These are phyloP conservation scores for Tetragonia tetragonoides DNA, from an alignment of 148 eudicot species.

Conservation along the genomic window DNA sequence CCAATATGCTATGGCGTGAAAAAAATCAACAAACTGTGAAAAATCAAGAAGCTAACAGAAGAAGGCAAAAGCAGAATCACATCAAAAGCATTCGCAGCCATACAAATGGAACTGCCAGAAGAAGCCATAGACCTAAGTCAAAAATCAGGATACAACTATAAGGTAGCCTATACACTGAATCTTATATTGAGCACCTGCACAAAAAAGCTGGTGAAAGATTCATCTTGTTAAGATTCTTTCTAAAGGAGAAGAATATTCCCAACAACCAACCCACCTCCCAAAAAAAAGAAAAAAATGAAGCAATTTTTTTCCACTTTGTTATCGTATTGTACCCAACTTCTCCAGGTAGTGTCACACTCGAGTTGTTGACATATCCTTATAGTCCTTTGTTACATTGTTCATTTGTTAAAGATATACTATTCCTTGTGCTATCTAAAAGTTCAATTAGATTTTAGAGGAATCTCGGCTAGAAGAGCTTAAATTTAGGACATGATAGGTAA, in stretches of 20 bases:
- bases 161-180: slow-evolving; percentile 4
- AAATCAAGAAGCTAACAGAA: neutral
- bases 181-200: neutral
- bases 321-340: too few relatives aligned
- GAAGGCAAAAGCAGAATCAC: neutral
- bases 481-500: too few relatives aligned
- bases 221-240: neutral
- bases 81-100: neutral
- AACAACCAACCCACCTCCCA: neutral
- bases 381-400: too few relatives aligned
- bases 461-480: too few relatives aligned
- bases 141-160: neutral
- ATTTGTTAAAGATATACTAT: too few relatives aligned
- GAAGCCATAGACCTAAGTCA: neutral
- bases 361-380: too few relatives aligned
- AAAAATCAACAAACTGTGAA: neutral
- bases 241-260: neutral
- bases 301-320: too few relatives aligned
- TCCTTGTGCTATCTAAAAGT: too few relatives aligned
- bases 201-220: neutral
- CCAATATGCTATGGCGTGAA: neutral
- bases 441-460: too few relatives aligned
- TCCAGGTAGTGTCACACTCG: too few relatives aligned
- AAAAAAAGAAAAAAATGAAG: too few relatives aligned
- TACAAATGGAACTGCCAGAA: neutral